A percentile compares a stretch with the other conserved stretches of the same genome.
Conservation (phyloP, 2,329 filamentous ascomycete species). For the Pestalotiopsis fici region DNA sequence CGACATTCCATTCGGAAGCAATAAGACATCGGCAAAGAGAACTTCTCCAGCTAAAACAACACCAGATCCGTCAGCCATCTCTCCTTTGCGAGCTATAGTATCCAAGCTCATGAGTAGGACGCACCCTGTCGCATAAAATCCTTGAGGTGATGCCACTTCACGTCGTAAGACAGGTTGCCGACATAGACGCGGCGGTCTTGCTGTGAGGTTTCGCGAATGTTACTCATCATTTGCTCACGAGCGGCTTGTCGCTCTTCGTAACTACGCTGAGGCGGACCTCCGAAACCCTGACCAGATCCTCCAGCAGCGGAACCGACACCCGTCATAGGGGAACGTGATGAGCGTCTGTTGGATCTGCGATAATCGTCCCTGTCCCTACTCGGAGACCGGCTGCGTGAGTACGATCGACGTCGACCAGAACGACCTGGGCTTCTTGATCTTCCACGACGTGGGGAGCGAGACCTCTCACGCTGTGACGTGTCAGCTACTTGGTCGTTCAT, state of each 20-base stretch:
- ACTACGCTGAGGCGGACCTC: conserved; percentile 66
- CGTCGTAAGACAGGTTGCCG: conserved; percentile 97
- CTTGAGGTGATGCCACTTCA: conserved; percentile 99
- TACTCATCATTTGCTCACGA: conserved; percentile 96
- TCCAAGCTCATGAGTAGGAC: conserved; percentile 33
- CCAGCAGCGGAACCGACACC: conserved; percentile 68
- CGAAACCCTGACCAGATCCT: conserved; percentile 69
- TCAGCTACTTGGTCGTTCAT: conserved; percentile 29
- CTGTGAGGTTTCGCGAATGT: conserved; percentile 89
- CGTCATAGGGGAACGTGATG: conserved; percentile 81
- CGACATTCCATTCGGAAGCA: conserved; percentile 99
- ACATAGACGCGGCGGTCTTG: conserved; percentile 99
- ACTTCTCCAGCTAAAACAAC: conserved; percentile 86
- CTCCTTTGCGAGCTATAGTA: conserved; percentile 19
- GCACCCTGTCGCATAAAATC: conserved; percentile 99
- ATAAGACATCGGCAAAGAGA: conserved; percentile 97
- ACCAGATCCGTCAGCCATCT: conserved; percentile 38
- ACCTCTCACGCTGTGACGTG: conserved; percentile 73
- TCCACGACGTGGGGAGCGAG: conserved; percentile 74
- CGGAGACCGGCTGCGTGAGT: conserved; percentile 77
- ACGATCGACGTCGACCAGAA: conserved; percentile 71
- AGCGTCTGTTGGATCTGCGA: conserved; percentile 73
- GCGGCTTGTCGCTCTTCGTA: conserved; percentile 82
- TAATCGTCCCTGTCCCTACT: conserved; percentile 79
- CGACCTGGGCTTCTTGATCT: conserved; percentile 83